These are phyloP conservation scores for Rhodotorula diobovata DNA, from an alignment of 768 basidiomycete species.

Conservation along the genomic window DNA sequence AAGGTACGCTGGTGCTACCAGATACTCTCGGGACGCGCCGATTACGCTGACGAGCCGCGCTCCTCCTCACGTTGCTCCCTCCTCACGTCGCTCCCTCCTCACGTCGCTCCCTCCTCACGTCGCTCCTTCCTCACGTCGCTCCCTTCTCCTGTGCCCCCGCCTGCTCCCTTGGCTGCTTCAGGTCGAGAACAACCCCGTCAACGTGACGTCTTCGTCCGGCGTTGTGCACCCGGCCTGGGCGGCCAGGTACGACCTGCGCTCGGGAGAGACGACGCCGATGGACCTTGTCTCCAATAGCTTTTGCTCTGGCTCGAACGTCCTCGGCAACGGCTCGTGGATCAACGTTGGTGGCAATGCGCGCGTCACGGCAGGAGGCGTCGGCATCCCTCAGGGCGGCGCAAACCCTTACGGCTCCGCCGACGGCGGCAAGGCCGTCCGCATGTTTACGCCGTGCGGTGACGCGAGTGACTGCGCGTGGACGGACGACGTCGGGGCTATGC, in stretches of 20 bases:
- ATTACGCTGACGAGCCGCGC: too few species aligned
- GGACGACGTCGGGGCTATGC: slow-evolving; percentile 41
- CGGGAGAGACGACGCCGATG: slow-evolving; percentile 52
- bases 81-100: too few species aligned
- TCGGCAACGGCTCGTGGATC: slow-evolving; percentile 41
- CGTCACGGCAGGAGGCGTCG: slow-evolving; percentile 37
- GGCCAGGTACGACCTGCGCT: slow-evolving; percentile 50
- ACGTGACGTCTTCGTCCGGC: slow-evolving; percentile 48
- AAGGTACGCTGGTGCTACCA: too few species aligned
- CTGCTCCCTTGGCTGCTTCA: too few species aligned
- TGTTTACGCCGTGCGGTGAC: slow-evolving; percentile 68
- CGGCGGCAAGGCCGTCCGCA: slow-evolving; percentile 50
- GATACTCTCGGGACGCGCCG: too few species aligned
- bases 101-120: not conserved
- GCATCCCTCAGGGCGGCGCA: slow-evolving; percentile 41
- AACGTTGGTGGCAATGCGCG: slow-evolving; percentile 42
- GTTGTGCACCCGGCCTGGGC: slow-evolving; percentile 56
- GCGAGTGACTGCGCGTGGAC: slow-evolving; percentile 54
- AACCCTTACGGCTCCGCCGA: slow-evolving; percentile 62
- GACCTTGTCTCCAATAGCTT: not conserved
- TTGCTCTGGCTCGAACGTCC: slow-evolving; percentile 37
- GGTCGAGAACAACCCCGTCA: slow-evolving; percentile 64
- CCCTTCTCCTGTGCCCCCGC: not conserved
- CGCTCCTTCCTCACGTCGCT: not conserved
- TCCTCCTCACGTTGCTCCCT: too few species aligned